Evolutionary conservation across 2,329 filamentous ascomycete species (phyloP), one percentile per base, ranked within the genome.

Genomic region (Eurotiales sp.): DNA sequence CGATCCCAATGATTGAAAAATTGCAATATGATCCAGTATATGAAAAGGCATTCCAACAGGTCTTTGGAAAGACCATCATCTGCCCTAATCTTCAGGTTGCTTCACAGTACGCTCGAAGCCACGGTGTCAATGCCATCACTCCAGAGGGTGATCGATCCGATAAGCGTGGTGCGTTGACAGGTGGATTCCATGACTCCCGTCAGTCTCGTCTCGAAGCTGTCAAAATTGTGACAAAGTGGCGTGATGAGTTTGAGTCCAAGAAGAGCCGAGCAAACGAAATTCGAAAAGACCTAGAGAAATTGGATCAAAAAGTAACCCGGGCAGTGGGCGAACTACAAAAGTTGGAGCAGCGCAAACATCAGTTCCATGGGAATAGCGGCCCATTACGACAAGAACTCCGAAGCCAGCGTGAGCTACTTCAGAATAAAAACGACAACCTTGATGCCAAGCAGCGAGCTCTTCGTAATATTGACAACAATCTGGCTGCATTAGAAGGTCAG

Each of bases 31-130:
- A 96, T 46, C 64, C 78, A 1, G 77, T 75, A 55, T 96, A 86
- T 60, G 89, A 95, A 53, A 86, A 83, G 61, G 93, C 93, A 0
- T 93, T 99, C 67, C 85, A 88, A 64, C 91, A 96, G 65, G 90
- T 99, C 0, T 99, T 99, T 71, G 93, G 91, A 42, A 95, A 90
- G 69, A 93, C 90, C 0, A 90, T 99, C 47, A 87, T 99, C 51
- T 97, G 93, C 59, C 91, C 92, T 2, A 95, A 90, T 59, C 75
- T 99, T 56, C 83, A 88, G 44, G 83, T 96, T 53, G 93, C 91
- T 43, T 83, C 87, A 11, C 90, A 96, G 64, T 96, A 96, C 66
- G 89, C 93, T 19, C 84, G 92, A 62, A 95, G 88, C 61, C 92
- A 97, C 62, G 88, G 88, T 15, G 85, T 97, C 21, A 90, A 90